These are phyloP conservation scores for Corymbia maculata DNA, from an alignment of 345 rosid genomes.

Conservation along the genomic window DNA sequence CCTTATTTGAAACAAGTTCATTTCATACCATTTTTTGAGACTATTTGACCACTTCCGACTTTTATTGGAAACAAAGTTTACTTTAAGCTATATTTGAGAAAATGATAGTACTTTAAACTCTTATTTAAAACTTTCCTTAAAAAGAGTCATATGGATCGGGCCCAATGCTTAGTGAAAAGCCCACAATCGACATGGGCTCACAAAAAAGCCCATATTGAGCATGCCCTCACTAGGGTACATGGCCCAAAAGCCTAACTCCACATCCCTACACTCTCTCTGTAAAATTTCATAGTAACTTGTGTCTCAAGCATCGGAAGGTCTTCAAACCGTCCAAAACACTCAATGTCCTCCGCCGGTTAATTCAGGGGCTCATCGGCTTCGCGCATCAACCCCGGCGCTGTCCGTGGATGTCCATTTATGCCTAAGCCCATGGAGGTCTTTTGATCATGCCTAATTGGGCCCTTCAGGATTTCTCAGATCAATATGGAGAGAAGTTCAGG, in stretches of 20 bases:
- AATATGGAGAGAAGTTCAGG: neutral
- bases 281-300: neutral
- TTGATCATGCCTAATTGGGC: neutral
- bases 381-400: neutral
- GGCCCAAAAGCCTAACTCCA: neutral
- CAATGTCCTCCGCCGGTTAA: neutral
- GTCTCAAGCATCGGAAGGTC: neutral
- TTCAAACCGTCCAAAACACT: neutral
- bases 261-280: neutral
- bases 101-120: no score
- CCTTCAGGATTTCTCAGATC: neutral
- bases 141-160: neutral
- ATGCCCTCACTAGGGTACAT: no score
- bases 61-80: no score
- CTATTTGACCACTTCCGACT: no score
- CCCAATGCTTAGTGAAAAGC: neutral
- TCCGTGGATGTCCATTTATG: neutral
- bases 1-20: no score
- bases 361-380: fast-evolving
- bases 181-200: neutral
- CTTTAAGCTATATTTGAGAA: no score
- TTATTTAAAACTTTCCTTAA: no score
- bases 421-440: neutral
- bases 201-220: neutral
- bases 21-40: no score